phyloP scores from a whole-genome alignment of 2,329 filamentous ascomycete genomes.

The Arthrocladium fulminans region DNA sequence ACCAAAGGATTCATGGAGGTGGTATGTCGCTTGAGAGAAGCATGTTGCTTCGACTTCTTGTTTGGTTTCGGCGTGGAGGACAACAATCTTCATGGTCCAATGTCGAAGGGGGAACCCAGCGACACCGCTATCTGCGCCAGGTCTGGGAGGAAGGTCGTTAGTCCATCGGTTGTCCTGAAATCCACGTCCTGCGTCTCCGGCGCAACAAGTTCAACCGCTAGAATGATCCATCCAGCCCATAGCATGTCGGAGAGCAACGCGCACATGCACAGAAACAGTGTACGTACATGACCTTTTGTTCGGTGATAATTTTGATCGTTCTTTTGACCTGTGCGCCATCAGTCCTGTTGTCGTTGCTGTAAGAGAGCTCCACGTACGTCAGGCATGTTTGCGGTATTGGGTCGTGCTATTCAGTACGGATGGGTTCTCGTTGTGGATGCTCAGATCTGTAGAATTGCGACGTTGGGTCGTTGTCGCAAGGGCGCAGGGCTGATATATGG shows the following conservation, averaged over 20 bases:
- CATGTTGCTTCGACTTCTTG: conserved; percentile 76
- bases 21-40: conserved; percentile 89
- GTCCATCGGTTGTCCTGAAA: too few species aligned
- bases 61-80: conserved; percentile 52
- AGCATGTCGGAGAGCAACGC: too few species aligned
- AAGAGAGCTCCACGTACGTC: conserved; percentile 30
- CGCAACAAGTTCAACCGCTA: too few species aligned
- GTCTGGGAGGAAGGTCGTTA: conserved; percentile 29
- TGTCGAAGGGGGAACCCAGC: conserved; percentile 86
- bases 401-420: background rate
- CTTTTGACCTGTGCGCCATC: conserved; percentile 57
- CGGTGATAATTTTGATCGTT: conserved; percentile 83
- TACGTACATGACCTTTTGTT: conserved; percentile 79
- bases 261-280: too few species aligned
- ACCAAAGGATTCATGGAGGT: conserved; percentile 87
- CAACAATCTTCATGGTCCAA: conserved; percentile 80
- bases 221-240: too few species aligned
- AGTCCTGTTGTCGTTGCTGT: background rate
- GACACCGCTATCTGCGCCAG: conserved; percentile 69
- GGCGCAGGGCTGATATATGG: background rate
- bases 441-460: background rate
- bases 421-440: background rate
- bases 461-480: background rate
- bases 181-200: too few species aligned
- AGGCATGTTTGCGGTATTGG: conserved; percentile 31